A percentile compares a stretch with the other conserved stretches of the same genome.
Conservation (phyloP, 768 basidiomycete genomes). For the Leccinum longicurvipes region DNA sequence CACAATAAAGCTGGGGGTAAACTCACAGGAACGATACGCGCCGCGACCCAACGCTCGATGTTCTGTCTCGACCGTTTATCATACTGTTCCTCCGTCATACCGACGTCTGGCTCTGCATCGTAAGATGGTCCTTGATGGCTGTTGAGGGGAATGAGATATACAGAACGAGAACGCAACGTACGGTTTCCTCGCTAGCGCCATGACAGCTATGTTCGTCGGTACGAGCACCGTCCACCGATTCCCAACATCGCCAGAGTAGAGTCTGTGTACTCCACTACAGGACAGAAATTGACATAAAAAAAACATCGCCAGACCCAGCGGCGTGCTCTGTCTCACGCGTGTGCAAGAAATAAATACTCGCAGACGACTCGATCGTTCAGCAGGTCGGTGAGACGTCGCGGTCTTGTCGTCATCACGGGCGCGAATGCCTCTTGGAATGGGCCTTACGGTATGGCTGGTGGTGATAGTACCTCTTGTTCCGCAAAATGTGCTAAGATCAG, state of each 20-base stretch:
- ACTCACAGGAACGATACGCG: constrained; percentile 79
- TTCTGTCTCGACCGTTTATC: constrained; percentile 59
- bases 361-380: constrained; percentile 71
- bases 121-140: constrained; percentile 59
- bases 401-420: constrained; percentile 43
- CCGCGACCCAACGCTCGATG: constrained; percentile 76
- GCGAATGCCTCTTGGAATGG: constrained; percentile 12
- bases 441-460: constrained; percentile 14
- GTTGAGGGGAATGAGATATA: neutral
- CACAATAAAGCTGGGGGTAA: neutral
- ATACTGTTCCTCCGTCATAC: constrained; percentile 65
- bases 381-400: constrained; percentile 69
- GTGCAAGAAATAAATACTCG: constrained; percentile 83
- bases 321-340: constrained; percentile 70
- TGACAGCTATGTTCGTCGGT: constrained; percentile 86
- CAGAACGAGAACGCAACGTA: constrained; percentile 30
- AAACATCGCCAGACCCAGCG: constrained; percentile 37
- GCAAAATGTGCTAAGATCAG: constrained; percentile 27
- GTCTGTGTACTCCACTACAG: too few species aligned
- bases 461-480: constrained; percentile 27
- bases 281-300: too few species aligned
- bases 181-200: constrained; percentile 80
- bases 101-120: constrained; percentile 37
- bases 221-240: constrained; percentile 62
- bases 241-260: too few species aligned